Evolutionary conservation across 2,329 filamentous ascomycete genomes (phyloP).

Genomic region (Ustilaginoidea virens): DNA sequence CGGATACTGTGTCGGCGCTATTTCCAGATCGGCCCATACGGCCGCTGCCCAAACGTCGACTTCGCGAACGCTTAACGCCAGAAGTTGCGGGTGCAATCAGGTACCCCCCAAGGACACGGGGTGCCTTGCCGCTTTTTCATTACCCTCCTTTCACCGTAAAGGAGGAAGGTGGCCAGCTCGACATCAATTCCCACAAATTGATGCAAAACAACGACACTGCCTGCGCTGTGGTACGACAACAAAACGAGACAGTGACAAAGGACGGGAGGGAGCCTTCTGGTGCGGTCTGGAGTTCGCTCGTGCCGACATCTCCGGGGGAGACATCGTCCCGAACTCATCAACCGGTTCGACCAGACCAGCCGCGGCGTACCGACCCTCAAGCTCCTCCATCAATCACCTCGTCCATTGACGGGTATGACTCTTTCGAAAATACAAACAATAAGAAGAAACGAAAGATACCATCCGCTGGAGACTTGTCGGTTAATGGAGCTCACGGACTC

Average conservation of each 20-base stretch:
- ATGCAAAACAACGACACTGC: background rate
- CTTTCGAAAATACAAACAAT: conserved; percentile 96
- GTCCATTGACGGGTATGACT: conserved; percentile 80
- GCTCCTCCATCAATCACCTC: conserved; percentile 54
- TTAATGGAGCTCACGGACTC: conserved; percentile 24
- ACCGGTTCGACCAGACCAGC: conserved; percentile 27
- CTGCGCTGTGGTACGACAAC: too few relatives aligned
- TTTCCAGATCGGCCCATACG: conserved; percentile 87
- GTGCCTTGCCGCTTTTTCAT: conserved; percentile 58
- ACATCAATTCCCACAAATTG: background rate
- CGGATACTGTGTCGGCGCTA: conserved; percentile 64
- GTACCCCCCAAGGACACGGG: conserved; percentile 63
- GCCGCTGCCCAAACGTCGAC: conserved; percentile 74
- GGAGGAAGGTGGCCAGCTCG: conserved; percentile 21
- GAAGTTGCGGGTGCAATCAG: conserved; percentile 71
- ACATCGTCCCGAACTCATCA: conserved; percentile 26
- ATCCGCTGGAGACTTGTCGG: conserved; percentile 56
- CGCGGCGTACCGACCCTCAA: conserved; percentile 30
- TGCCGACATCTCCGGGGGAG: conserved; percentile 31
- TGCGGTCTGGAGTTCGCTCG: conserved; percentile 19
- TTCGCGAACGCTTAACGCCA: conserved; percentile 75
- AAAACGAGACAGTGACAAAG: too few relatives aligned
- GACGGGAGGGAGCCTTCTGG: conserved; percentile 45
- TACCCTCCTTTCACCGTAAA: conserved; percentile 38
- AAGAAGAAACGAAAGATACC: conserved; percentile 99